A percentile compares a stretch with the other conserved stretches of the same genome.
These are phyloP conservation scores for Eudorina sp. DNA, from an alignment of 139 green algal genomes.

Conservation along the genomic window DNA sequence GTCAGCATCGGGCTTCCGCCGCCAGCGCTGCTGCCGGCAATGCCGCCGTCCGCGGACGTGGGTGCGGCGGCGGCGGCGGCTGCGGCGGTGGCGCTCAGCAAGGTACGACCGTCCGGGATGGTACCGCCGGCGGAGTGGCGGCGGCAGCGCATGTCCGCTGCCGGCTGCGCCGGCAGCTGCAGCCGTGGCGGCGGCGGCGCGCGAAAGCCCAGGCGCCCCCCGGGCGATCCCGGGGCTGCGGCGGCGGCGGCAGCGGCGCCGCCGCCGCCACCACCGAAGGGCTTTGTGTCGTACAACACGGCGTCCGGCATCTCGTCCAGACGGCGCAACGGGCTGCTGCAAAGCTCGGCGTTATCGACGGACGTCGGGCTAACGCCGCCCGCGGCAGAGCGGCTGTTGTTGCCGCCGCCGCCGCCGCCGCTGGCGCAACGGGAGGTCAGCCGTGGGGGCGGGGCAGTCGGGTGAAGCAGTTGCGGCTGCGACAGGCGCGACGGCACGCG, in stretches of 20 bases:
- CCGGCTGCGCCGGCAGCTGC: neutral
- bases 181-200: conserved; percentile 2
- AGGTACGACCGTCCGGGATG: neutral
- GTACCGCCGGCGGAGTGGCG: conserved; percentile 3
- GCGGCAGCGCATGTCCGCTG: neutral
- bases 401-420: neutral
- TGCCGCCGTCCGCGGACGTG: too few relatives aligned
- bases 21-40: too few relatives aligned
- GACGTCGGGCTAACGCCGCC: neutral
- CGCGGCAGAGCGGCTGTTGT: neutral
- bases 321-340: neutral
- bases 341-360: neutral
- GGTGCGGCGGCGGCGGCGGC: neutral
- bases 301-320: neutral
- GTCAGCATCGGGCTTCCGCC: too few relatives aligned
- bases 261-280: neutral
- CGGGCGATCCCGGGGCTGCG: neutral
- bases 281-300: neutral
- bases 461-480: neutral
- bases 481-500: neutral
- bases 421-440: neutral
- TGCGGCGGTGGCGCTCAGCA: neutral
- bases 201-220: too few relatives aligned
- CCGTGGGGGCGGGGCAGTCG: neutral
- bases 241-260: neutral